Percentiles rank a stretch among this genome's conserved stretches.
Conservation (phyloP, 352 stramenopile genomes). For the Pythium scleroteichum region DNA sequence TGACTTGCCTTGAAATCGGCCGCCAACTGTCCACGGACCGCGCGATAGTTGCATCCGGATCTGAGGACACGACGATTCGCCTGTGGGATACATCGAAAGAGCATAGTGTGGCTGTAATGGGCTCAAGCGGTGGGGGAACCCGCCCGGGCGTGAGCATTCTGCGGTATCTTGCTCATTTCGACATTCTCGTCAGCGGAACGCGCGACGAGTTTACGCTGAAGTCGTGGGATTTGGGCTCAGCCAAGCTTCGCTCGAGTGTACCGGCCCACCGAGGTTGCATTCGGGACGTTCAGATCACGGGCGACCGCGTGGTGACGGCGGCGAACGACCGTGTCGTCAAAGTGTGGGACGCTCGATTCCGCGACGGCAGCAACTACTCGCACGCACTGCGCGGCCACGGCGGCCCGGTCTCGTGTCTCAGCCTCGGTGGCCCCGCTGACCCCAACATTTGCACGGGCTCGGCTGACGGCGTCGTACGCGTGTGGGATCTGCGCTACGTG, state of each 20-base stretch:
- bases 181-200: constrained; percentile 64
- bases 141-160: constrained; percentile 54
- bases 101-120: constrained; percentile 50
- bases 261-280: constrained; percentile 55
- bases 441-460: constrained; percentile 78
- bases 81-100: constrained; percentile 78
- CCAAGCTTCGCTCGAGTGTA: constrained; percentile 58
- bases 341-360: constrained; percentile 79
- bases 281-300: constrained; percentile 71
- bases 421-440: constrained; percentile 68
- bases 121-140: constrained; percentile 11
- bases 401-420: constrained; percentile 69
- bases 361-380: constrained; percentile 40
- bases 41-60: constrained; percentile 64
- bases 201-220: constrained; percentile 48
- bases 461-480: constrained; percentile 69
- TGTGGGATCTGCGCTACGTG: constrained; percentile 83
- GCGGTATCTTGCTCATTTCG: constrained; percentile 59
- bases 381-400: constrained; percentile 65
- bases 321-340: constrained; percentile 76
- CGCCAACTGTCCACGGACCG: constrained; percentile 63
- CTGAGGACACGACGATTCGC: constrained; percentile 65
- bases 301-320: constrained; percentile 69
- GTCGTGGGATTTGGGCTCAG: constrained; percentile 65
- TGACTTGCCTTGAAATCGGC: constrained; percentile 74